Evolutionary conservation across 2,329 filamentous ascomycete genomes (phyloP).

Genomic region (Trichoderma harzianum): DNA sequence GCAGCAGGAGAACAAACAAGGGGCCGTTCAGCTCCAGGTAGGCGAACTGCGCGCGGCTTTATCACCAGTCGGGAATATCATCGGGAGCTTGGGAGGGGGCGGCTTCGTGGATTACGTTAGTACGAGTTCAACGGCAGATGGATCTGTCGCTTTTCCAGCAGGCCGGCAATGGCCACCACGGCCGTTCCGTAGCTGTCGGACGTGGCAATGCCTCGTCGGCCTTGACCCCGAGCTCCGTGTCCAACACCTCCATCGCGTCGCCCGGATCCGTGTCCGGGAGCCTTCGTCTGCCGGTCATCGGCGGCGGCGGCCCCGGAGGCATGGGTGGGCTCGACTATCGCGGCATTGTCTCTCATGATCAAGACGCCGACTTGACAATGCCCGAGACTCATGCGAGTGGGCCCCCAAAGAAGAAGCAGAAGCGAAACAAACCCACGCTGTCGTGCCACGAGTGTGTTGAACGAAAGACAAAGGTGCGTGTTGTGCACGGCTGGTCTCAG

Average conservation of each 20-base stretch:
- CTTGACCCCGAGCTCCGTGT: conserved; percentile 28
- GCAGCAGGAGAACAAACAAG: background rate
- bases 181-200: background rate
- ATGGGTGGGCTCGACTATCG: conserved; percentile 12
- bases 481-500: background rate
- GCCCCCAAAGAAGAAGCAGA: conserved; percentile 68
- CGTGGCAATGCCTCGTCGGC: conserved; percentile 17
- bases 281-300: conserved; percentile 22
- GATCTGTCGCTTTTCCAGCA: conserved; percentile 29
- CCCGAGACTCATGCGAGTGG: conserved; percentile 30
- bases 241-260: conserved; percentile 26
- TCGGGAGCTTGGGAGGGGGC: conserved; percentile 4
- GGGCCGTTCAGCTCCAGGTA: background rate
- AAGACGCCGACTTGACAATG: conserved; percentile 24
- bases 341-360: conserved; percentile 16
- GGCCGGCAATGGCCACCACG: conserved; percentile 10
- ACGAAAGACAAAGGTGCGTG: conserved; percentile 70
- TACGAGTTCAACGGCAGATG: conserved; percentile 17
- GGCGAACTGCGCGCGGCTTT: background rate
- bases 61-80: conserved; percentile 10
- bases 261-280: conserved; percentile 22
- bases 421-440: conserved; percentile 78
- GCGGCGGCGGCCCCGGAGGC: conserved; percentile 5
- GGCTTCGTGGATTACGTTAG: conserved; percentile 1
- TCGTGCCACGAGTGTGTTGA: conserved; percentile 79